These are phyloP conservation scores for Eragrostis curvula DNA, from an alignment of 176 grass and related monocot genomes.

Conservation along the genomic window DNA sequence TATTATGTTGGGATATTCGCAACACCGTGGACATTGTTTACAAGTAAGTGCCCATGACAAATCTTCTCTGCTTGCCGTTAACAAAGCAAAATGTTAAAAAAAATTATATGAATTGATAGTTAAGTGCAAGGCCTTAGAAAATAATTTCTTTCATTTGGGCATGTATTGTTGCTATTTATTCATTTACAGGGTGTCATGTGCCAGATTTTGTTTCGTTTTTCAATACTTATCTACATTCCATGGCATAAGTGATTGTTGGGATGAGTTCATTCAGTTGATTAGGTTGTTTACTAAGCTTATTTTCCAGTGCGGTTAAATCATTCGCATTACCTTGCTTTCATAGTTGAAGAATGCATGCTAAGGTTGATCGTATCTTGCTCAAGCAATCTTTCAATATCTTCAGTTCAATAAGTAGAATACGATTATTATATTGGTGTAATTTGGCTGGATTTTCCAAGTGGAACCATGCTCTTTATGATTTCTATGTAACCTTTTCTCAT, in stretches of 20 bases:
- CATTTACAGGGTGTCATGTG: not conserved
- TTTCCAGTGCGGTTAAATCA: not conserved
- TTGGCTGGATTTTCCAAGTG: conserved; percentile 26
- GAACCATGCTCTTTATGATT: conserved; percentile 4
- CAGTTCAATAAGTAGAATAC: not conserved
- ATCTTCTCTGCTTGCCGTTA: not conserved
- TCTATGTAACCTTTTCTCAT: not conserved
- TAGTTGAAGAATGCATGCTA: not conserved
- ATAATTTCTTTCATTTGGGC: not conserved
- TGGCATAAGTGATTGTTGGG: not conserved
- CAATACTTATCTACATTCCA: not conserved
- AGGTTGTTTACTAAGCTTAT: not conserved
- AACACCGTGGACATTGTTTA: conserved; percentile 90
- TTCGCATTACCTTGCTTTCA: not conserved
- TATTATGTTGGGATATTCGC: conserved; percentile 99
- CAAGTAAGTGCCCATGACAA: conserved; percentile 64
- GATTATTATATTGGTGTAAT: not conserved
- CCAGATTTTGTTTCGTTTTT: not conserved
- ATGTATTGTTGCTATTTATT: conserved; percentile 11
- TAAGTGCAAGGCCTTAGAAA: conserved; percentile 6
- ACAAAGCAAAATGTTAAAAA: not conserved
- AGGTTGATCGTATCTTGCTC: not conserved
- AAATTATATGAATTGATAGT: not conserved
- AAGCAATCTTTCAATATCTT: not conserved
- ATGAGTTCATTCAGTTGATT: not conserved